Evolutionary conservation across 2,329 filamentous ascomycete genomes (phyloP).

Genomic region (Clathrospora elynae): DNA sequence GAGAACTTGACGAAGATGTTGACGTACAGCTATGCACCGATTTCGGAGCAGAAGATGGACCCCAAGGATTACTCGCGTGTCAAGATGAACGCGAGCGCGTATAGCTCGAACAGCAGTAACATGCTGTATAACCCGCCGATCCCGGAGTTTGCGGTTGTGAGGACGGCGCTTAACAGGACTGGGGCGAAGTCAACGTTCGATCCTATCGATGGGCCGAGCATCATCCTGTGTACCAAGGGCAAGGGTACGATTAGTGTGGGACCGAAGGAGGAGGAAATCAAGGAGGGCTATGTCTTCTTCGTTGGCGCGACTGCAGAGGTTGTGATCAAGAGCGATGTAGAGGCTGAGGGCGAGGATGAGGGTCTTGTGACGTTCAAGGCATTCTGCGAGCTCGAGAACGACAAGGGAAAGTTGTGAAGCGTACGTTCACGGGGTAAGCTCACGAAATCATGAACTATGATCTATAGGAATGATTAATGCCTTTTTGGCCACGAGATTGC

Average conservation of each 20-base stretch:
- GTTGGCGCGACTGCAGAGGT: conserved; percentile 87
- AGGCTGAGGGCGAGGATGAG: conserved; percentile 54
- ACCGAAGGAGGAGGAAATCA: conserved; percentile 72
- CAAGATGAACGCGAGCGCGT: conserved; percentile 79
- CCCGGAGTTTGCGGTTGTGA: conserved; percentile 90
- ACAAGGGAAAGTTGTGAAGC: conserved; percentile 37
- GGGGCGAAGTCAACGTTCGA: conserved; percentile 89
- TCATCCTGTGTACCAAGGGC: conserved; percentile 87
- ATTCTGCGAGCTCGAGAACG: conserved; percentile 74
- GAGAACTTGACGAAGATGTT: conserved; percentile 85
- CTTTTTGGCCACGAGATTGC: no score
- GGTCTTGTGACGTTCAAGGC: conserved; percentile 89
- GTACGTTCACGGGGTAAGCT: not conserved
- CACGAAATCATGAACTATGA: no score
- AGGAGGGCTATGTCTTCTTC: conserved; percentile 59
- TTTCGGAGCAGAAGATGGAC: conserved; percentile 90
- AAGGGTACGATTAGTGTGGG: conserved; percentile 84
- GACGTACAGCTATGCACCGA: conserved; percentile 94
- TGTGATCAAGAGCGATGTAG: conserved; percentile 70
- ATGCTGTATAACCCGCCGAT: conserved; percentile 93
- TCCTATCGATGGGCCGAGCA: conserved; percentile 82
- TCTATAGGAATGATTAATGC: no score
- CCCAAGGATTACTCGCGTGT: conserved; percentile 85
- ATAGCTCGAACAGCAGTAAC: conserved; percentile 74
- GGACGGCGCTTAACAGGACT: conserved; percentile 70